Percentiles rank a stretch among this genome's conserved stretches.
Conservation (phyloP, 2,329 filamentous ascomycete species). For the Monilinia fructicola region DNA sequence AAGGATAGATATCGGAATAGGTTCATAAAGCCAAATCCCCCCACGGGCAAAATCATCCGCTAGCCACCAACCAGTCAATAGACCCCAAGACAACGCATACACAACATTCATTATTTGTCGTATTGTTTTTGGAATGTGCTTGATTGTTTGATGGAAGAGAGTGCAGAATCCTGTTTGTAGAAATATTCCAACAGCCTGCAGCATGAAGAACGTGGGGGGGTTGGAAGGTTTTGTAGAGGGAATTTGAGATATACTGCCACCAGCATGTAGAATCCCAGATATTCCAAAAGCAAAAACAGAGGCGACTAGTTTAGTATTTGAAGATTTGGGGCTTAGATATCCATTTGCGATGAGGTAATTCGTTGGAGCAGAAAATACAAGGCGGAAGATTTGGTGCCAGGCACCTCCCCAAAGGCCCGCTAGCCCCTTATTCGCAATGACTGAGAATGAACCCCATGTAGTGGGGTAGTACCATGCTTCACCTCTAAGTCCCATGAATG, state of each 20-base stretch:
- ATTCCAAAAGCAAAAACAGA: constrained; percentile 59
- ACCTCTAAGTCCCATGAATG: constrained; percentile 53
- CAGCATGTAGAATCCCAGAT: constrained; percentile 68
- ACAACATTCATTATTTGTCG: constrained; percentile 58
- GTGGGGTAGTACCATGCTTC: constrained; percentile 62
- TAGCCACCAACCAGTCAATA: constrained; percentile 63
- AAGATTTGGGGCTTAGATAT: constrained; percentile 43
- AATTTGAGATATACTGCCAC: constrained; percentile 67
- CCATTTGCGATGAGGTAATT: constrained; percentile 47
- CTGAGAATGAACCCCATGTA: constrained; percentile 55
- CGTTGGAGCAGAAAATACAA: constrained; percentile 64
- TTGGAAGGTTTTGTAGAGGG: constrained; percentile 51
- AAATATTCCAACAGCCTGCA: constrained; percentile 66
- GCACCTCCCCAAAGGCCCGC: constrained; percentile 79
- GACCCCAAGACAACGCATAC: constrained; percentile 67
- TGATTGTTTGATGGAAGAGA: constrained; percentile 40
- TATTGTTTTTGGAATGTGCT: constrained; percentile 47
- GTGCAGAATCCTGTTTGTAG: constrained; percentile 52
- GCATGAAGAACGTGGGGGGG: constrained; percentile 67
- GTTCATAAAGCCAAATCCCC: constrained; percentile 79
- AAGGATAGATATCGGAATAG: constrained; percentile 73
- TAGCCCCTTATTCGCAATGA: constrained; percentile 66
- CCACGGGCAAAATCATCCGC: constrained; percentile 72
- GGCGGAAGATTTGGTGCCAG: constrained; percentile 91
- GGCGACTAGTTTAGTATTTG: constrained; percentile 41